Percentiles rank a stretch among this genome's conserved stretches.
Conservation (phyloP, 164 flowering plant species). For the Saururus chinensis region DNA sequence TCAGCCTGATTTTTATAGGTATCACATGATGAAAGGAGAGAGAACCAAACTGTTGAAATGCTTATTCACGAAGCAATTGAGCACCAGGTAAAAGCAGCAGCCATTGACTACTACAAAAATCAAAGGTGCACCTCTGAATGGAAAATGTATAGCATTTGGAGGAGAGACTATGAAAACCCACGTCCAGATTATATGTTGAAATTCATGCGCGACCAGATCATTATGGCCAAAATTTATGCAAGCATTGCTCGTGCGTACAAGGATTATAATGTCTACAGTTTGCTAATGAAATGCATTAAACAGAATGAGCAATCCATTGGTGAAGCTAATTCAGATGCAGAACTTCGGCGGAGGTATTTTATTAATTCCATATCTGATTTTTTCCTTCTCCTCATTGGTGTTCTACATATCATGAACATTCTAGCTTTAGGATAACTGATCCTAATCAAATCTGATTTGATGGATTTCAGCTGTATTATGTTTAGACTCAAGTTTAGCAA, state of each 20-base stretch:
- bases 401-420: no score
- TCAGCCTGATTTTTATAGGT: no score
- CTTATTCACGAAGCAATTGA: constrained; percentile 39
- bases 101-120: constrained; percentile 44
- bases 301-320: constrained; percentile 50
- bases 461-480: no score
- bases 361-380: no score
- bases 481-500: no score
- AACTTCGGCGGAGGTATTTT: constrained; percentile 58
- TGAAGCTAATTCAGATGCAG: constrained; percentile 77
- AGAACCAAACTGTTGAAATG: constrained; percentile 37
- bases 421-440: no score
- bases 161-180: constrained; percentile 62
- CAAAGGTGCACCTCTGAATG: constrained; percentile 32
- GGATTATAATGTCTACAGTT: constrained; percentile 33
- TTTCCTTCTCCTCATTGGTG: no score
- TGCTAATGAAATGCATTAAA: constrained; percentile 46
- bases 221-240: constrained; percentile 54
- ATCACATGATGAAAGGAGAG: constrained; percentile 26
- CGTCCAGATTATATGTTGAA: constrained; percentile 48
- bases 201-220: constrained; percentile 53
- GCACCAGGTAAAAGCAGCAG: constrained; percentile 38
- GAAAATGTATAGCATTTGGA: constrained; percentile 85
- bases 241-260: constrained; percentile 41
- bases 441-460: no score